Conservation (phyloP, 371 early-diverging fungal species). For the Rhizopus stolonifer region DNA sequence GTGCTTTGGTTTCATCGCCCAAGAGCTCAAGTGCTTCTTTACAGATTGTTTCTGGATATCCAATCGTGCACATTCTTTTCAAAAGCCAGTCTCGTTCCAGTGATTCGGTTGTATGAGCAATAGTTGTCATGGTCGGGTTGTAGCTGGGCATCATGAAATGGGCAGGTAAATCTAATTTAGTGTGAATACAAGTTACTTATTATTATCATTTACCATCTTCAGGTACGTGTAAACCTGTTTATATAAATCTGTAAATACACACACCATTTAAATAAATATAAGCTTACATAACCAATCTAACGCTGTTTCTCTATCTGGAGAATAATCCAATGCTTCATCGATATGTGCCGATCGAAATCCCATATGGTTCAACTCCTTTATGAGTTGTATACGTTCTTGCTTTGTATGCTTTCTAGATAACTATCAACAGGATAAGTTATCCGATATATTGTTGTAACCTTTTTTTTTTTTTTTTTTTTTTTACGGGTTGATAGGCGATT, state of each 20-base stretch:
- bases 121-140: constrained; percentile 63
- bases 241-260: background rate
- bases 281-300: constrained; percentile 87
- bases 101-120: constrained; percentile 54
- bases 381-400: constrained; percentile 39
- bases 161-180: constrained; percentile 57
- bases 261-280: background rate
- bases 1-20: constrained; percentile 53
- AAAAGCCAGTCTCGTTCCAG: constrained; percentile 65
- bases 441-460: too few relatives aligned
- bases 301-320: constrained; percentile 51
- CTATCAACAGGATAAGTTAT: constrained; percentile 15
- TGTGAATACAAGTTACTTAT: background rate
- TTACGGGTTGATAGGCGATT: constrained; percentile 31
- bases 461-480: too few relatives aligned
- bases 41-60: constrained; percentile 55
- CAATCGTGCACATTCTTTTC: constrained; percentile 62
- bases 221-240: constrained; percentile 77
- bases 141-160: constrained; percentile 61
- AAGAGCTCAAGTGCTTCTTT: constrained; percentile 45
- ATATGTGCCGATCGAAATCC: constrained; percentile 79
- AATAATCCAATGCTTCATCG: constrained; percentile 69
- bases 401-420: constrained; percentile 29
- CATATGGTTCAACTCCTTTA: constrained; percentile 51
- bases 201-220: constrained; percentile 61